Base-by-base conservation (phyloP, 352 stramenopile species). In the Phytophthora citrophthora region DNA sequence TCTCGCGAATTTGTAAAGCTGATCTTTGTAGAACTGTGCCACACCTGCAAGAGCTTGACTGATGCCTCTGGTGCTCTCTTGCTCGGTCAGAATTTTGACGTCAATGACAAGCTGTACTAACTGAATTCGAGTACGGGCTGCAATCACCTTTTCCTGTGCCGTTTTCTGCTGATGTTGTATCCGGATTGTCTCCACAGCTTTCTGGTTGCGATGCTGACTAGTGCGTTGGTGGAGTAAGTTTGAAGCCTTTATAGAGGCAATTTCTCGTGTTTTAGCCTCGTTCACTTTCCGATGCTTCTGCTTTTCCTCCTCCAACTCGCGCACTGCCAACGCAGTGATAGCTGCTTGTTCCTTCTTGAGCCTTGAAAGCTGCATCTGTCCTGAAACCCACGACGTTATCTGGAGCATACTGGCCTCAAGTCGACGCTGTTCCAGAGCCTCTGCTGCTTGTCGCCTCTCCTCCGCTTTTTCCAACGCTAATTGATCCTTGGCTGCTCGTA, bases 321-420 rank as follows among this genome's bases (percentile, higher is more conserved):
- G 46, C 10, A 39, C 57, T 39, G 68, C 72, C 8, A 38, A 53
- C 2, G 41, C 31, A 16, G 51, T 52, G 15, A 64, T 58, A 23
- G 43, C 58, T 15, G 46, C 58, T 1, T 65, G 51, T 40, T 76
- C 47, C 13, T 69, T 70, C 26, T 64, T 75, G 15, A 79, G 6
- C 39, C 68, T 67, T 16, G 67, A 71, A 18, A 76, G 36, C 23
- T 54, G 54, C 3, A 76, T 39, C 12, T 72, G 71, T 2, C 67
- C 44, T 13, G 56, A 62, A n/a, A 85, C 36, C 81, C 81, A 90
- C 4, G 45, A 61, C 4, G 57, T 44, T 6, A 90, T 56, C 18
- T 67, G 41, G 4, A 63, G 34, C 41, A 74, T 68, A 24, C 70
- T 81, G 15, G 77, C 54, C 32, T 77, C 53, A 10, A 73, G 31